A percentile compares a stretch with the other conserved stretches of the same genome.
phyloP scores from a whole-genome alignment of 768 basidiomycete species.

The Leccinum pellstonianum region DNA sequence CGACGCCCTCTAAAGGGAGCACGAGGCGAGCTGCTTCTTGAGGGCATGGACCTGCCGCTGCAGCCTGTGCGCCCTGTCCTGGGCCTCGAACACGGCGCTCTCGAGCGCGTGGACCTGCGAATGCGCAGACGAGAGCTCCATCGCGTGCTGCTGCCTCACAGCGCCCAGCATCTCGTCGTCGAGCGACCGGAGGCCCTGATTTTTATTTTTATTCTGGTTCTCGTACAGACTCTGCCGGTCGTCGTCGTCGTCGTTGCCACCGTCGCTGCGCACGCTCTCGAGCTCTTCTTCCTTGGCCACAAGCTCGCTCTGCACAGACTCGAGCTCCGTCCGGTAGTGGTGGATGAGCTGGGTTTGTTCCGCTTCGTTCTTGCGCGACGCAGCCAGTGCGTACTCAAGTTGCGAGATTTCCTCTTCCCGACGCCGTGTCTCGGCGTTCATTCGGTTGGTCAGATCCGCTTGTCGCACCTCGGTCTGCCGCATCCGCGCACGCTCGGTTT shows the following conservation, averaged over 20 bases:
- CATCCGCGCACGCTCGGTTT: constrained; percentile 60
- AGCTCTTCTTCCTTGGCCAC: constrained; percentile 65
- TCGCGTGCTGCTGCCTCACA: constrained; percentile 67
- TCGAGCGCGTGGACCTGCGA: constrained; percentile 79
- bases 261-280: constrained; percentile 43
- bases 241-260: constrained; percentile 22
- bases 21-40: constrained; percentile 62
- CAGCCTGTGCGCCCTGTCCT: constrained; percentile 61
- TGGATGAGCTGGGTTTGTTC: constrained; percentile 66
- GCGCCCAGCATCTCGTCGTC: constrained; percentile 74
- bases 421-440: constrained; percentile 42
- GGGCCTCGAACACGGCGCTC: constrained; percentile 67
- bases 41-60: constrained; percentile 65
- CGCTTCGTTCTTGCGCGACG: constrained; percentile 44
- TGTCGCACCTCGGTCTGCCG: constrained; percentile 56
- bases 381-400: constrained; percentile 53
- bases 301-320: constrained; percentile 63
- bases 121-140: constrained; percentile 79
- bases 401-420: constrained; percentile 55
- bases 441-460: constrained; percentile 57
- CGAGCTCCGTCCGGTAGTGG: constrained; percentile 67
- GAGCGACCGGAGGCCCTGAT: constrained; percentile 46
- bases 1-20: constrained; percentile 41
- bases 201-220: neutral
- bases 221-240: too few relatives aligned